Conservation (phyloP, 2,329 filamentous ascomycete species). For the Aureobasidium sp. region DNA sequence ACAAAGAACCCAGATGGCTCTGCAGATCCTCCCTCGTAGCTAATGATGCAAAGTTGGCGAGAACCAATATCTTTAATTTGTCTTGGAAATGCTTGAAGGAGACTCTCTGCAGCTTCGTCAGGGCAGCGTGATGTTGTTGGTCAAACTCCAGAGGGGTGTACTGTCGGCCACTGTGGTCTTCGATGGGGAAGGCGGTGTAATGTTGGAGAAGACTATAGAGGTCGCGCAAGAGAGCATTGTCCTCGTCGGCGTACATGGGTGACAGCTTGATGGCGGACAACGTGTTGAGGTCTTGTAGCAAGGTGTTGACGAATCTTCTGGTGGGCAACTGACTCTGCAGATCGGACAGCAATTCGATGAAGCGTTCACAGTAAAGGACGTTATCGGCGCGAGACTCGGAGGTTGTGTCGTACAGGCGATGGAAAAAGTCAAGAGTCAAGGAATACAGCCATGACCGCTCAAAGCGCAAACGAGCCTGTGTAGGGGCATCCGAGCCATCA, state of each 20-base stretch:
- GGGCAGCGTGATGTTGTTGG: constrained; percentile 66
- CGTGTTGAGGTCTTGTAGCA: constrained; percentile 79
- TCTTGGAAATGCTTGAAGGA: constrained; percentile 77
- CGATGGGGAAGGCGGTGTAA: constrained; percentile 81
- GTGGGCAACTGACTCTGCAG: constrained; percentile 91
- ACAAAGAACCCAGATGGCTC: constrained; percentile 63
- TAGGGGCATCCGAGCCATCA: constrained; percentile 73
- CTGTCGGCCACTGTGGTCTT: constrained; percentile 81
- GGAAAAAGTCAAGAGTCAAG: constrained; percentile 74
- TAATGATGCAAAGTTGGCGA: constrained; percentile 88
- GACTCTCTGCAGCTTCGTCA: constrained; percentile 73
- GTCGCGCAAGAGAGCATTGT: constrained; percentile 72
- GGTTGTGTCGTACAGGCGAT: constrained; percentile 55
- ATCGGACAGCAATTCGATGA: constrained; percentile 83
- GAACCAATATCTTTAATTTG: constrained; percentile 80
- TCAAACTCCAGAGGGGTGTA: constrained; percentile 66
- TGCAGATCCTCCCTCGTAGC: constrained; percentile 73
- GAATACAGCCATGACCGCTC: constrained; percentile 92
- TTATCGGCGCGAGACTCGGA: constrained; percentile 43
- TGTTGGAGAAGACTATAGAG: constrained; percentile 74
- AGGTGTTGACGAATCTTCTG: constrained; percentile 81
- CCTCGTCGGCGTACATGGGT: constrained; percentile 66
- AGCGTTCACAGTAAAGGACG: constrained; percentile 81
- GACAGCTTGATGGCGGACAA: constrained; percentile 72
- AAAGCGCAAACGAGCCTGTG: constrained; percentile 75